These are phyloP conservation scores for Neospermospora avenae DNA, from an alignment of 2,329 filamentous ascomycete species.

Conservation along the genomic window DNA sequence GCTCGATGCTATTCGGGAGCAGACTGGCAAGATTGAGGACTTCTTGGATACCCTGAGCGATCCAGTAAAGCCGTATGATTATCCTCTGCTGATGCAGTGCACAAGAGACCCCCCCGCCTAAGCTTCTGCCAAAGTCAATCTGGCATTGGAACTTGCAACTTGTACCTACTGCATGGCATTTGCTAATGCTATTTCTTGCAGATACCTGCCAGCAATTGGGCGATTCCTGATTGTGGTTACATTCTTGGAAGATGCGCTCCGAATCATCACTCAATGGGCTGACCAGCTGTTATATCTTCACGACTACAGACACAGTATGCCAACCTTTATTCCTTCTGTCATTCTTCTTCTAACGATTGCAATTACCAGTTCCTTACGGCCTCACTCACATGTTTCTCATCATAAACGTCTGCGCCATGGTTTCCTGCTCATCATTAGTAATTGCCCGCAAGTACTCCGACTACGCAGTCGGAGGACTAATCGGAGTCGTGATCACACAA, in stretches of 20 bases:
- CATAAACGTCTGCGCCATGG: conserved; percentile 86
- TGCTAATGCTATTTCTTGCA: conserved; percentile 40
- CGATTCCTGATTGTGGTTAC: conserved; percentile 98
- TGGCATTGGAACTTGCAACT: background rate
- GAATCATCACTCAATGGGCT: conserved; percentile 96
- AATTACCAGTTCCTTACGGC: conserved; percentile 70
- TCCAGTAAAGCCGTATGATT: conserved; percentile 87
- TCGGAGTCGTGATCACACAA: conserved; percentile 87
- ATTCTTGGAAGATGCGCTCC: conserved; percentile 92
- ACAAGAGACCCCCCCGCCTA: conserved; percentile 11
- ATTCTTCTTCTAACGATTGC: conserved; percentile 18
- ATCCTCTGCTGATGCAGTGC: background rate
- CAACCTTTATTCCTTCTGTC: background rate
- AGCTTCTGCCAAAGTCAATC: conserved; percentile 3
- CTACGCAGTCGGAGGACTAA: conserved; percentile 85
- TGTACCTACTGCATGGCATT: background rate
- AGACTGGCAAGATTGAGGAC: conserved; percentile 99
- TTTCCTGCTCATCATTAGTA: conserved; percentile 75
- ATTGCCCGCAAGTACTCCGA: conserved; percentile 91
- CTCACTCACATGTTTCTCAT: conserved; percentile 92
- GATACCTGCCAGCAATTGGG: conserved; percentile 90
- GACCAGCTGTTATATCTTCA: conserved; percentile 92
- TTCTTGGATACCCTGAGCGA: conserved; percentile 82
- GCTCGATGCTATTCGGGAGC: conserved; percentile 84
- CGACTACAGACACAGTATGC: conserved; percentile 84